phyloP scores from a whole-genome alignment of 2,329 filamentous ascomycete genomes.

The Aspergillus jensenii region DNA sequence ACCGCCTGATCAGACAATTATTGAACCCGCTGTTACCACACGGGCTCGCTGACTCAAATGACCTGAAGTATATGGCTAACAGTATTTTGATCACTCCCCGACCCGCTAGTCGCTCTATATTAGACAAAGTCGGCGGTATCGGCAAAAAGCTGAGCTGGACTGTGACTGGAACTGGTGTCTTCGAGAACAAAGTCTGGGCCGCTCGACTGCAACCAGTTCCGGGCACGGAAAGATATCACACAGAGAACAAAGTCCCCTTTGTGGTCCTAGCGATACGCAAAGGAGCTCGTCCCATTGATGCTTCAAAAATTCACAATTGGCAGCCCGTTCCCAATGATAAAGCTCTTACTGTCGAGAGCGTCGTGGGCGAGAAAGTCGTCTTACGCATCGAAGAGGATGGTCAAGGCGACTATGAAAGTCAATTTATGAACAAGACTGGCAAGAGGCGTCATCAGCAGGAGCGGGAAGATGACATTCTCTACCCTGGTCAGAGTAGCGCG shows the following conservation, averaged over 20 bases:
- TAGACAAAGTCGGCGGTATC: constrained; percentile 84
- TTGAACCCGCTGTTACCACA: constrained; percentile 59
- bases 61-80: constrained; percentile 80
- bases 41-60: constrained; percentile 61
- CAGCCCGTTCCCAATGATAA: constrained; percentile 70
- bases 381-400: constrained; percentile 75
- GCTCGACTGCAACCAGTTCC: constrained; percentile 73
- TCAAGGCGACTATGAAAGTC: constrained; percentile 64
- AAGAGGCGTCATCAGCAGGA: constrained; percentile 61
- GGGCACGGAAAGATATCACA: constrained; percentile 67
- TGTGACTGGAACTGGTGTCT: constrained; percentile 71
- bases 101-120: constrained; percentile 67
- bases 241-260: constrained; percentile 73
- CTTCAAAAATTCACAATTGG: constrained; percentile 80
- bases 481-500: constrained; percentile 27
- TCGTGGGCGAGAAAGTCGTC: constrained; percentile 82
- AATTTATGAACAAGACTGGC: constrained; percentile 59
- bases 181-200: constrained; percentile 84
- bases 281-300: constrained; percentile 74
- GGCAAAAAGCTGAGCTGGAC: constrained; percentile 82
- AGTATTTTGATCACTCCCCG: constrained; percentile 87
- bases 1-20: constrained; percentile 66
- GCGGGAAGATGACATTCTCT: constrained; percentile 52
- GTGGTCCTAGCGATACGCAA: constrained; percentile 81
- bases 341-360: constrained; percentile 74